Base-by-base conservation (phyloP, 2,329 filamentous ascomycete genomes). In the Fusarium sp. region DNA sequence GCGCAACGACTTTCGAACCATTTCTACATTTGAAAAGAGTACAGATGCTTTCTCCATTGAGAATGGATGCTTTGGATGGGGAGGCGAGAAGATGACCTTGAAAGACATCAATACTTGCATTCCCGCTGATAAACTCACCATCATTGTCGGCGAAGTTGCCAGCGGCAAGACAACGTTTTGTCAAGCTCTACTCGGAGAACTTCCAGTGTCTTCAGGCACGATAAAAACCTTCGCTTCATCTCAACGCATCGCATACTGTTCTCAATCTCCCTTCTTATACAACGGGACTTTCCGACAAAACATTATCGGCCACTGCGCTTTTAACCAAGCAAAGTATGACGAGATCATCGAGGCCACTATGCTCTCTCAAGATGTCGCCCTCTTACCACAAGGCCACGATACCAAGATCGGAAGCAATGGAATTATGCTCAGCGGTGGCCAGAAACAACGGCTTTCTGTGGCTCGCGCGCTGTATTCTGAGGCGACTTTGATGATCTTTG, bases 391-490 rank as follows among this genome's bases (percentile, higher is more conserved):
- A 3, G 81, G 81, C 0, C 80, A 83, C 30, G 52, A 75, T 13
- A 82, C 81, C 0, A 75, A 76, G 7, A 71, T 84, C 46, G 83
- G 83, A 7, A 81, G 77, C 47, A 78, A 79, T 20, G 82, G 82
- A 0, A 78, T 83, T n/a, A 79, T 78, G 20, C 64, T 84, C 1
- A 82, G 80, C 13, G 83, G 83, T 2, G 83, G 83, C 0, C 82
- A 84, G 62, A 75, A 74, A 46, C 77, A 81, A 5, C 75, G 80
- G 3, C 70, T 80, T 1, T 73, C 74, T 20, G 74, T 86, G 4
- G 84, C 84, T 0, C 77, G 84, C 0, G 84, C 84, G 1, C 64
- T 86, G 0, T 87, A 84, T 66, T 77, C 80, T 1, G 72, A 77
- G 13, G 74, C 77, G 0, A 69, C 82, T 14, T 71, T 85, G 30